These are phyloP conservation scores for Teunomyces atbi DNA, from an alignment of 805 yeast genomes.

Conservation along the genomic window DNA sequence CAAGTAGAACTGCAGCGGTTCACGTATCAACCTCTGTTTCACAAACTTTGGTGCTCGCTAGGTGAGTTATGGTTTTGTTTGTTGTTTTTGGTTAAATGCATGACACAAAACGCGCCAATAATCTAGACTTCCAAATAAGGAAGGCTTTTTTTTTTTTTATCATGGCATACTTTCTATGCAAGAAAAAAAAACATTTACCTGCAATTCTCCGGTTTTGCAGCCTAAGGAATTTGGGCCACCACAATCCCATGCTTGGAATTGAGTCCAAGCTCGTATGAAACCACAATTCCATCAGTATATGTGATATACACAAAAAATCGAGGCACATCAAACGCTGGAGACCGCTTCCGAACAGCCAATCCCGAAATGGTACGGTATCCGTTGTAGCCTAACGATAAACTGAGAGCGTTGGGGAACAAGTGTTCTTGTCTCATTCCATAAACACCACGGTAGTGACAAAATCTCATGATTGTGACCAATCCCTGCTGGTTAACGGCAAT, in stretches of 20 bases:
- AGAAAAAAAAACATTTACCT: no score
- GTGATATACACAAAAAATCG: constrained; percentile 31
- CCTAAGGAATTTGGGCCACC: not conserved
- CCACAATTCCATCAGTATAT: constrained; percentile 32
- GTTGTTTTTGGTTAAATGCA: constrained; percentile 5
- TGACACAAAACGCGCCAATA: constrained; percentile 10
- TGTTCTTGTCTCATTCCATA: constrained; percentile 45
- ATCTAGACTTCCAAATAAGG: constrained; percentile 7
- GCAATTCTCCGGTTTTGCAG: no score
- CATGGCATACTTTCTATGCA: not conserved
- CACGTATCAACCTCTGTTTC: not conserved
- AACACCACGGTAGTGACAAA: constrained; percentile 36
- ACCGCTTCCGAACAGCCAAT: constrained; percentile 24
- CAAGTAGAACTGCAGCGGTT: not conserved
- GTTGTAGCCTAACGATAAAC: constrained; percentile 23
- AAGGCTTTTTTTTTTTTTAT: not conserved
- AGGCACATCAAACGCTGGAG: constrained; percentile 17
- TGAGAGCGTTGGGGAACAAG: constrained; percentile 35
- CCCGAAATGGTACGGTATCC: constrained; percentile 36
- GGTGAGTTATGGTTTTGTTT: not conserved
- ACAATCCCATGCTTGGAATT: constrained; percentile 3
- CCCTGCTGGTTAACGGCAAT: constrained; percentile 41
- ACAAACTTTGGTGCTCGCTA: not conserved
- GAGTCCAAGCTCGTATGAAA: constrained; percentile 13
- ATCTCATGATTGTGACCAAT: constrained; percentile 32